Evolutionary conservation across 257 asterid species (phyloP).

Genomic region (Solanum virginianum): DNA sequence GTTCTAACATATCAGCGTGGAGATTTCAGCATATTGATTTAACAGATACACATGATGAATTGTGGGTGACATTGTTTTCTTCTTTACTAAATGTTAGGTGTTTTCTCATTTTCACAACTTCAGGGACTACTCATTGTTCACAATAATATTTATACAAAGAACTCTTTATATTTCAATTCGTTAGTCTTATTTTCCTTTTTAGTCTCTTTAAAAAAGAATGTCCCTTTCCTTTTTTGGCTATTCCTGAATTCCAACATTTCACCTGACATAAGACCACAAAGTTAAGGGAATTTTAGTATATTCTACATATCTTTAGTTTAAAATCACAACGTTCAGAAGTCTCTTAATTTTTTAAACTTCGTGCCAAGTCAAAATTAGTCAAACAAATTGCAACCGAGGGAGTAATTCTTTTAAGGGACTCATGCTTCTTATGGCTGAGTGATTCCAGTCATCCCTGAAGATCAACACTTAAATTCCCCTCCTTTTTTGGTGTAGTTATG

Average conservation of each 20-base stretch:
- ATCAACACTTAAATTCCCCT: neutral
- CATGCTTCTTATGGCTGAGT: neutral
- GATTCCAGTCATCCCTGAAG: neutral
- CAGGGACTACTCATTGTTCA: neutral
- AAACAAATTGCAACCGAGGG: no score
- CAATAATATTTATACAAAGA: neutral
- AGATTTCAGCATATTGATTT: neutral
- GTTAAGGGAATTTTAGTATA: no score
- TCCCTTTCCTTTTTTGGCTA: no score
- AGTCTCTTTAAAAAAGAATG: no score
- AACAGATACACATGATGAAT: neutral
- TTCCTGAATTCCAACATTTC: no score
- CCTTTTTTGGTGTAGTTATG: constrained; percentile 37
- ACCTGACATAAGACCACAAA: no score
- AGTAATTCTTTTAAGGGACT: neutral
- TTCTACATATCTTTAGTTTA: no score
- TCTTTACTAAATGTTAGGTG: neutral
- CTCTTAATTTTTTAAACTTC: no score
- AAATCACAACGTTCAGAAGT: no score
- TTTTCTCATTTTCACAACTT: neutral
- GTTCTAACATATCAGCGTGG: neutral
- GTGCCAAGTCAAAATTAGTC: no score
- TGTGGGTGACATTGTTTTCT: neutral
- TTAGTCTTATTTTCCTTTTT: no score
- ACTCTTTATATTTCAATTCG: no score